Evolutionary conservation across 139 green algal species (phyloP).

Genomic region (Micromonas pusilla): DNA sequence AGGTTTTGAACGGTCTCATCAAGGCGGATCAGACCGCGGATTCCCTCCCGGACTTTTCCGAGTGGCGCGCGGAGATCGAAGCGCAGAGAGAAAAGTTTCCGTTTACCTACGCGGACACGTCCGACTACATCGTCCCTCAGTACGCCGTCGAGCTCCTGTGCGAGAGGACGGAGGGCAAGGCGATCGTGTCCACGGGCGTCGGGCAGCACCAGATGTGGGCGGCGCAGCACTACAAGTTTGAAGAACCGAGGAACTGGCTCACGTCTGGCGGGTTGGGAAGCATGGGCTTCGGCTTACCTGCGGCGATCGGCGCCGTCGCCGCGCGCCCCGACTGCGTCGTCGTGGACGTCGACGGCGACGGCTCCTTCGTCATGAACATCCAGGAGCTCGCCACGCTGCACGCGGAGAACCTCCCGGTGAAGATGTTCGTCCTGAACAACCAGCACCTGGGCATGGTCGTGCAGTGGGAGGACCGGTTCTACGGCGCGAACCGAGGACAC

Average conservation of each 20-base stretch:
- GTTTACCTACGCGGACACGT: conserved; percentile 66
- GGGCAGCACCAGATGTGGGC: conserved; percentile 99
- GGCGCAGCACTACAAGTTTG: conserved; percentile 70
- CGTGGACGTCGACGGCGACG: conserved; percentile 97
- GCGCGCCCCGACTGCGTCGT: conserved; percentile 81
- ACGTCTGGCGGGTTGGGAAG: conserved; percentile 86
- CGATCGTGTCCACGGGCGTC: conserved; percentile 94
- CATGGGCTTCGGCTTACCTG: conserved; percentile 98
- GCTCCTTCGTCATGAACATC: conserved; percentile 96
- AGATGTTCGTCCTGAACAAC: conserved; percentile 99
- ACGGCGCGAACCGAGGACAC: conserved; percentile 95
- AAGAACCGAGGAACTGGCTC: conserved; percentile 66
- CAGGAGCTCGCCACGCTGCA: conserved; percentile 86
- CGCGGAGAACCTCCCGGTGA: conserved; percentile 89
- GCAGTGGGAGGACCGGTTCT: conserved; percentile 99
- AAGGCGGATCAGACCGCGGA: conserved; percentile 30
- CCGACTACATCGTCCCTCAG: conserved; percentile 92
- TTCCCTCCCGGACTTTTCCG: conserved; percentile 37
- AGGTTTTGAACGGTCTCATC: conserved; percentile 51
- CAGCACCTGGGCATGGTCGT: conserved; percentile 99
- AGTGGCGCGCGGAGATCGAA: conserved; percentile 19
- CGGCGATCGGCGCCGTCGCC: conserved; percentile 80
- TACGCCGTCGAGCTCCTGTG: conserved; percentile 81
- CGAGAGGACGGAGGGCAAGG: conserved; percentile 89
- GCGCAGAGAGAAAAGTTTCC: conserved; percentile 60